Base-by-base conservation (phyloP, 2,329 filamentous ascomycete species). In the Neonectria sp. region DNA sequence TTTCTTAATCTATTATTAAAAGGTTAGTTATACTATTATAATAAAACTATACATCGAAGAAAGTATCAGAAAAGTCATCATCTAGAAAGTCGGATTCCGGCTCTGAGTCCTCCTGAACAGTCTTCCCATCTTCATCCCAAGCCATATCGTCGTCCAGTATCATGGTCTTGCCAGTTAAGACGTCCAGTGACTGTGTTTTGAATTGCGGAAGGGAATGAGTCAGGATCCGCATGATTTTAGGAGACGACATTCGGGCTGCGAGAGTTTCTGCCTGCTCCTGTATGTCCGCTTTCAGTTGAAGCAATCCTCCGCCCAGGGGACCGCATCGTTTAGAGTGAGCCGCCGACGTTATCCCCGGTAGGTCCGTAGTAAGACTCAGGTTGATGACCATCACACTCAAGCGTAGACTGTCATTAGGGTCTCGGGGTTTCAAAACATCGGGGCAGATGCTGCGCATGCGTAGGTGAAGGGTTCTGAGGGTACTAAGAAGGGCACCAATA, bases 51-150 rank as follows among this genome's bases (percentile, higher is more conserved):
- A 17, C 37, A 40, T 40, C 17, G 17, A 40, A 40, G 33, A 40
- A 40, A 40, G 37, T n/a, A 21, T 21, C 21, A 40, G 17, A 15
- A n/a, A 40, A n/a, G 15, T 40, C 37, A 40, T 40, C 37, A 8
- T 40, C 37, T 40, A 6, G 7, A 45, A 69, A 49, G 15, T 70
- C 71, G 0, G 71, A 68, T 48, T 72, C 71, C 11, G 64, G 29
- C 35, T 52, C 60, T 33, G 58, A 56, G 11, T 67, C 49, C 52
- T 70, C 66, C 43, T 66, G 21, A 4, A 68, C 29, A 33, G 45
- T 45, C 52, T 65, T 63, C 17, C 70, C 72, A 37, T 75, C 68
- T 29, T 64, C 69, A 15, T 72, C 57, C 72, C 71, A 75, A n/a
- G 45, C 33, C 48, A 60, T 55, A 46, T 60, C 57, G 12, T 65